Conservation (phyloP, 2,329 filamentous ascomycete genomes). For the Paracamarosporium sp. region DNA sequence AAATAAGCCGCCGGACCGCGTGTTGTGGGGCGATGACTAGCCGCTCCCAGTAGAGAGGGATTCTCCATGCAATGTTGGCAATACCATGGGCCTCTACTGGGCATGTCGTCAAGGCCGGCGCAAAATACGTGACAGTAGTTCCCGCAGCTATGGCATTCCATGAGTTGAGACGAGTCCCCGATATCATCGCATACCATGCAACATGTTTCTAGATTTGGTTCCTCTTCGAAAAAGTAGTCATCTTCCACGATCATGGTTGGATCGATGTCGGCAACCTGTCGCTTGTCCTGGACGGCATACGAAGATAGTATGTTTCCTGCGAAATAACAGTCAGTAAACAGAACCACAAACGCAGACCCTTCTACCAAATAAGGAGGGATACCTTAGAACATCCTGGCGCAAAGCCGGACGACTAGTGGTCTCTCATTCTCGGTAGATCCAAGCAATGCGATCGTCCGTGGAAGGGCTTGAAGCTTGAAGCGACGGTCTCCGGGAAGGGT, state of each 20-base stretch:
- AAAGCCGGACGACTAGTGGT: slow-evolving; percentile 15
- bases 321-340: slow-evolving; percentile 17
- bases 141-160: slow-evolving; percentile 92
- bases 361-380: slow-evolving; percentile 12
- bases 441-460: slow-evolving; percentile 40
- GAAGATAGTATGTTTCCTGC: slow-evolving; percentile 64
- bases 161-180: slow-evolving; percentile 82
- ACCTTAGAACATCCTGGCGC: slow-evolving; percentile 15
- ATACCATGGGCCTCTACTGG: slow-evolving; percentile 79
- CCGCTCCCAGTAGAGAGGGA: slow-evolving; percentile 46
- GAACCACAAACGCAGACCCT: neutral
- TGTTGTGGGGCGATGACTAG: slow-evolving; percentile 29
- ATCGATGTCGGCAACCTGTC: slow-evolving; percentile 89
- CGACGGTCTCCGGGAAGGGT: neutral
- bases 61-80: slow-evolving; percentile 77
- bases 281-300: slow-evolving; percentile 77
- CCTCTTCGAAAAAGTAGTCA: slow-evolving; percentile 64
- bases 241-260: slow-evolving; percentile 77
- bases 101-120: slow-evolving; percentile 79
- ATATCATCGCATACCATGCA: slow-evolving; percentile 85
- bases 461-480: slow-evolving; percentile 1
- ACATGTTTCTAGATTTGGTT: slow-evolving; percentile 67
- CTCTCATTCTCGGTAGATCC: slow-evolving; percentile 5
- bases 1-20: slow-evolving; percentile 41
- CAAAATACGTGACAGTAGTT: slow-evolving; percentile 91